Conservation (phyloP, 345 rosid species). For the Schrenkiella parvula region DNA sequence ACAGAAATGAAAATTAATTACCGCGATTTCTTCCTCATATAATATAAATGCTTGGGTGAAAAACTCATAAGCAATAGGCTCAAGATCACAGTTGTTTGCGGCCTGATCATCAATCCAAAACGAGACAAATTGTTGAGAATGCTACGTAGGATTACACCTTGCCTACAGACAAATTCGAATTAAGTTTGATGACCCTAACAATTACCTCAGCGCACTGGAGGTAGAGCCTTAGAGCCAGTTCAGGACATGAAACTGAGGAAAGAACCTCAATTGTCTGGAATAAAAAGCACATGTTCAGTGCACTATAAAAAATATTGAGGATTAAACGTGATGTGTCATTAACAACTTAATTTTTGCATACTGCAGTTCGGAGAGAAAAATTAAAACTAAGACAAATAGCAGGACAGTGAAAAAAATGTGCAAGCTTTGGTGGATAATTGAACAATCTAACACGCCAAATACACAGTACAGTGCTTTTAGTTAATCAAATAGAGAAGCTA, state of each 20-base stretch:
- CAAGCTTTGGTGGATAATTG: neutral
- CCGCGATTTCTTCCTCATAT: constrained; percentile 90
- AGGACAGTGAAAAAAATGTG: neutral
- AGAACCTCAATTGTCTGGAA: constrained; percentile 70
- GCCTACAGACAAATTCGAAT: neutral
- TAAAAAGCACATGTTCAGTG: constrained; percentile 5
- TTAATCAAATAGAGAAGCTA: neutral
- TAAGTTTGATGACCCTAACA: neutral
- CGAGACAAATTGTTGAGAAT: neutral
- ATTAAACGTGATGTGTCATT: neutral
- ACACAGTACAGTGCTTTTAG: neutral
- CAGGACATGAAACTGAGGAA: constrained; percentile 67
- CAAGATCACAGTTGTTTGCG: constrained; percentile 73
- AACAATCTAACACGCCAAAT: neutral
- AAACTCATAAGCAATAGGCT: constrained; percentile 82
- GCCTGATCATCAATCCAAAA: constrained; percentile 50
- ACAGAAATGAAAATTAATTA: constrained; percentile 26
- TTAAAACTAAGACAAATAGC: neutral
- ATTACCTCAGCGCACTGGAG: constrained; percentile 91
- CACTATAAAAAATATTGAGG: neutral
- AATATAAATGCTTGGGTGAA: constrained; percentile 76
- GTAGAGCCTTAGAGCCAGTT: constrained; percentile 72
- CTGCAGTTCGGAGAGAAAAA: neutral
- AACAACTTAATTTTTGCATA: neutral
- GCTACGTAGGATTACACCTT: neutral